phyloP scores from a whole-genome alignment of 345 rosid genomes.

The Eucalyptus victrix region DNA sequence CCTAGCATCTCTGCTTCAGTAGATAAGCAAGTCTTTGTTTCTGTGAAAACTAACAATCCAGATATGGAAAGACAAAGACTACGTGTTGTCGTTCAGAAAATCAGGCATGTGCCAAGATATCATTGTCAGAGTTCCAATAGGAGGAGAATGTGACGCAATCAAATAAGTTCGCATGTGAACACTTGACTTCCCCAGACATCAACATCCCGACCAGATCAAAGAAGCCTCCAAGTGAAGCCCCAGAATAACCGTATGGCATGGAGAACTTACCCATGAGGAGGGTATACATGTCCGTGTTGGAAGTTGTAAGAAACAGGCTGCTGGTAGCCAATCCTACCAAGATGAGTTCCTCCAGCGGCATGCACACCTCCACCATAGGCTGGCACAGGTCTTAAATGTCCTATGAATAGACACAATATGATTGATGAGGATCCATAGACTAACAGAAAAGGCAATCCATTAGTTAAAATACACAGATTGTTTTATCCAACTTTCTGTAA shows the following conservation, averaged over 20 bases:
- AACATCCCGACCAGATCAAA: not conserved
- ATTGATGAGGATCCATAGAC: not conserved
- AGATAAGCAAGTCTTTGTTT: not conserved
- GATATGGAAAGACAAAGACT: not conserved
- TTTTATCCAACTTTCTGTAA: not conserved
- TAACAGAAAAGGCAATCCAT: not conserved
- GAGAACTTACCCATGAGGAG: conserved; percentile 74
- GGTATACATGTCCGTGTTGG: conserved; percentile 66
- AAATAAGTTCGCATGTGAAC: not conserved
- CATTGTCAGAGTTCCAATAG: not conserved
- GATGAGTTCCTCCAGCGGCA: conserved; percentile 44
- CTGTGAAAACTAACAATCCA: not conserved
- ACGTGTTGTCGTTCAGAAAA: not conserved
- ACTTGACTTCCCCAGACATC: not conserved
- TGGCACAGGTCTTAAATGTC: conserved; percentile 55
- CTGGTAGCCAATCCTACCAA: conserved; percentile 69
- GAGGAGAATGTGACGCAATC: not conserved
- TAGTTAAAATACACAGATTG: not conserved
- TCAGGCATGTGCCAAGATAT: not conserved
- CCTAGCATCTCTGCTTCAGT: not conserved
- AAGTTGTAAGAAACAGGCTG: conserved; percentile 57
- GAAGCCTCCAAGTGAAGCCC: not conserved
- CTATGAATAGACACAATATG: conserved; percentile 11
- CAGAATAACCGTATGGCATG: not conserved
- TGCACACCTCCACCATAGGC: conserved; percentile 48